These are phyloP conservation scores for Coemansia sp. DNA, from an alignment of 192 early-diverging fungal genomes.

Conservation along the genomic window DNA sequence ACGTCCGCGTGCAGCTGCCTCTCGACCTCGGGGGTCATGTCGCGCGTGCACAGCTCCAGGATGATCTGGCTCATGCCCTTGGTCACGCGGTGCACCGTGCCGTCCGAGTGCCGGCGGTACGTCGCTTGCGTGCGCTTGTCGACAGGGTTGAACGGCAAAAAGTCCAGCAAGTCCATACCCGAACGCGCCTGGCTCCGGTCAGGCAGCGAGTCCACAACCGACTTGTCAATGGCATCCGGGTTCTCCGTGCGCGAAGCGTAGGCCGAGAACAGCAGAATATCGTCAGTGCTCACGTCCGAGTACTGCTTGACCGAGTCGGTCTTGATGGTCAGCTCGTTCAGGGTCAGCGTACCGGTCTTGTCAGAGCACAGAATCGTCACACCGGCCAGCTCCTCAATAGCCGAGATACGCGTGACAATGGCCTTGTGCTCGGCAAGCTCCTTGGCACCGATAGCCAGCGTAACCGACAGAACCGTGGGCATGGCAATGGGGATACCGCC, in stretches of 20 bases:
- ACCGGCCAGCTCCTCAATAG: slow-evolving; percentile 75
- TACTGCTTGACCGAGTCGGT: slow-evolving; percentile 64
- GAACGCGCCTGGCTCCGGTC: slow-evolving; percentile 54
- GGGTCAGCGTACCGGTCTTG: slow-evolving; percentile 93
- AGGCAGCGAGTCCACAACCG: slow-evolving; percentile 60
- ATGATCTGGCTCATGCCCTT: slow-evolving; percentile 74
- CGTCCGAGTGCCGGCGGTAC: slow-evolving; percentile 59
- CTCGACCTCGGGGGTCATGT: slow-evolving; percentile 60
- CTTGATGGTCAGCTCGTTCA: slow-evolving; percentile 76
- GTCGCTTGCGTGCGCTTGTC: slow-evolving; percentile 73
- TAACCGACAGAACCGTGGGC: slow-evolving; percentile 73
- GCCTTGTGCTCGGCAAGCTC: slow-evolving; percentile 79
- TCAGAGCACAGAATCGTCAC: slow-evolving; percentile 85
- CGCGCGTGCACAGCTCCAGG: slow-evolving; percentile 63
- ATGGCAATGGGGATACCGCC: slow-evolving; percentile 79
- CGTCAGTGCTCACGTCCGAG: slow-evolving; percentile 54
- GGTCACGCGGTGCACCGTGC: slow-evolving; percentile 60
- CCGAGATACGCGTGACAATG: slow-evolving; percentile 73
- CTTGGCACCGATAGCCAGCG: slow-evolving; percentile 73
- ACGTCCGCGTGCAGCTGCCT: slow-evolving; percentile 60
- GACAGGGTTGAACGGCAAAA: slow-evolving; percentile 69
- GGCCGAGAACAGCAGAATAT: slow-evolving; percentile 61
- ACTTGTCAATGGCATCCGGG: slow-evolving; percentile 78
- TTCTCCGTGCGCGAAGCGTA: slow-evolving; percentile 73
- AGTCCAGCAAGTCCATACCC: slow-evolving; percentile 61